phyloP scores from a whole-genome alignment of 768 basidiomycete species.

The Kwoniella sp. region DNA sequence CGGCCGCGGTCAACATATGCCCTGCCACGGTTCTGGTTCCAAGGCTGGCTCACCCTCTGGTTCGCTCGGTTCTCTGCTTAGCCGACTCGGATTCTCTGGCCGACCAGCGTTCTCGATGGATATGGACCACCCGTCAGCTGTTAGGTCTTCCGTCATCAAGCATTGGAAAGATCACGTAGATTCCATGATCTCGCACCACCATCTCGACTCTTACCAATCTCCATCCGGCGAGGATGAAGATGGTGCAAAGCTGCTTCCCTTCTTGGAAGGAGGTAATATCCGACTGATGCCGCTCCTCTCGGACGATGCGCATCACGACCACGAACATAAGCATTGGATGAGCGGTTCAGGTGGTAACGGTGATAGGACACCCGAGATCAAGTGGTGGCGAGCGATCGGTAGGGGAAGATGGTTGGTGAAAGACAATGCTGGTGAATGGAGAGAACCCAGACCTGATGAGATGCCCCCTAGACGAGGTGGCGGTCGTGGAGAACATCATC shows the following conservation, averaged over 20 bases:
- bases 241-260: not conserved
- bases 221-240: not conserved
- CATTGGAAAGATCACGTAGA: constrained; percentile 12
- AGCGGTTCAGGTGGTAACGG: not conserved
- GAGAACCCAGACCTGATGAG: constrained; percentile 9
- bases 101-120: constrained; percentile 4
- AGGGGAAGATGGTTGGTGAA: constrained; percentile 15
- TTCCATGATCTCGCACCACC: constrained; percentile 3
- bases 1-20: not conserved
- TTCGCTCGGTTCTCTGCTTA: constrained; percentile 13
- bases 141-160: constrained; percentile 2
- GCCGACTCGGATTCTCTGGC: constrained; percentile 9
- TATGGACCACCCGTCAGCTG: constrained; percentile 3
- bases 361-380: constrained; percentile 9
- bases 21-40: not conserved
- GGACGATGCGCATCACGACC: too few species aligned
- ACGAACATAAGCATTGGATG: not conserved
- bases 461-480: constrained; percentile 4
- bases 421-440: constrained; percentile 17
- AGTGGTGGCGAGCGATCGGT: constrained; percentile 15
- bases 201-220: constrained; percentile 1
- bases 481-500: not conserved
- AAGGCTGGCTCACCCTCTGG: not conserved
- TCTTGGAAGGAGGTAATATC: constrained; percentile 12
- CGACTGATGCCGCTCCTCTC: constrained; percentile 2